Conservation (phyloP, 208 protist genomes). For the Crithidia bombi region DNA sequence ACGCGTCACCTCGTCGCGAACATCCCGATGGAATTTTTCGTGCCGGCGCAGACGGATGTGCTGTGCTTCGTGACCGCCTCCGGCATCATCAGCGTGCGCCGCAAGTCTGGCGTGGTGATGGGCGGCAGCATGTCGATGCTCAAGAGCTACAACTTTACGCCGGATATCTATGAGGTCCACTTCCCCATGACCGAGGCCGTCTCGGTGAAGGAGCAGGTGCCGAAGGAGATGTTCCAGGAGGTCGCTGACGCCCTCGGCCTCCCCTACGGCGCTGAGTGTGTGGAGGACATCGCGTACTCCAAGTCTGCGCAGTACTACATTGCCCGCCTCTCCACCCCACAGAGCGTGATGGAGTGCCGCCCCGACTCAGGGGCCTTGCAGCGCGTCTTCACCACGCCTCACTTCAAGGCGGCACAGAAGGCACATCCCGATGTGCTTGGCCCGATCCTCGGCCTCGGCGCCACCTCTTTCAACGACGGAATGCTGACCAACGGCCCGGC, state of each 20-base stretch:
- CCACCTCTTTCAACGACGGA: conserved; percentile 44
- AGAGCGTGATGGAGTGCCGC: conserved; percentile 42
- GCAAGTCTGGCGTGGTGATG: conserved; percentile 6
- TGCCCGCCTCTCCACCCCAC: conserved; percentile 35
- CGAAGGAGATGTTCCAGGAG: conserved; percentile 26
- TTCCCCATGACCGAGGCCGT: conserved; percentile 59
- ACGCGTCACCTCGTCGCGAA: conserved; percentile 51
- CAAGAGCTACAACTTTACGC: conserved; percentile 29
- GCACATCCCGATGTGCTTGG: conserved; percentile 37
- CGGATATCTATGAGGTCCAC: conserved; percentile 68
- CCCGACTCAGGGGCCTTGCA: conserved; percentile 33
- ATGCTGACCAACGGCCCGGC: conserved; percentile 35
- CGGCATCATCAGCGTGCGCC: conserved; percentile 62
- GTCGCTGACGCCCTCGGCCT: conserved; percentile 48
- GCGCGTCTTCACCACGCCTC: conserved; percentile 31
- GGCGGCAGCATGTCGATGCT: conserved; percentile 25
- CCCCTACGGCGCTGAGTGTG: conserved; percentile 41
- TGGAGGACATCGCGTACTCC: conserved; percentile 50
- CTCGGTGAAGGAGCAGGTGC: conserved; percentile 42
- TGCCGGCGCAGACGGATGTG: conserved; percentile 61
- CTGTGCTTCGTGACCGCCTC: conserved; percentile 63
- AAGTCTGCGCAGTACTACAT: conserved; percentile 49
- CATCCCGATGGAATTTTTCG: conserved; percentile 60
- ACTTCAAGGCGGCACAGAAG: conserved; percentile 38
- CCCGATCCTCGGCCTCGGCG: conserved; percentile 36